These are phyloP conservation scores for Mycena amicta DNA, from an alignment of 768 basidiomycete genomes.

Conservation along the genomic window DNA sequence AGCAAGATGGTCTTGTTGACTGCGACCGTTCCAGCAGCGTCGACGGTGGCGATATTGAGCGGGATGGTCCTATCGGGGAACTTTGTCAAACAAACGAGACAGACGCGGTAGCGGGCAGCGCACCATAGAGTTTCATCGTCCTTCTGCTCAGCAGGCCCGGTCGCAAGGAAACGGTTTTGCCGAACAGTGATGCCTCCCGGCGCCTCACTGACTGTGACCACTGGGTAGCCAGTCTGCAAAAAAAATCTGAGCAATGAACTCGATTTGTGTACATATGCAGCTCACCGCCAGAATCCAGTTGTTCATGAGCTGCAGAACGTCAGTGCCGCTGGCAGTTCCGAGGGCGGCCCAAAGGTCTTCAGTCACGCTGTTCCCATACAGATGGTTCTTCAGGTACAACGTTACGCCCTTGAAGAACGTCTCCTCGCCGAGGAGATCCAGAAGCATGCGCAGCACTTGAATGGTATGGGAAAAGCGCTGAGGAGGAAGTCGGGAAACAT, in stretches of 20 bases:
- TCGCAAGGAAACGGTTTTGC: conserved; percentile 74
- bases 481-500: neutral
- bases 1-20: conserved; percentile 57
- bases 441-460: conserved; percentile 67
- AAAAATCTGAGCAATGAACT: conserved; percentile 65
- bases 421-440: conserved; percentile 64
- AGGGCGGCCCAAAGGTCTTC: conserved; percentile 70
- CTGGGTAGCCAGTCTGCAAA: conserved; percentile 69
- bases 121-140: conserved; percentile 72
- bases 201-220: conserved; percentile 64
- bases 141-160: conserved; percentile 60
- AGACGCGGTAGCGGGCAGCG: too few species aligned
- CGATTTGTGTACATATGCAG: too few species aligned
- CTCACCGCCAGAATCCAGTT: conserved; percentile 6
- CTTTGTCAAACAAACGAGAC: conserved; percentile 40
- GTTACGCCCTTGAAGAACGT: conserved; percentile 65
- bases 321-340: conserved; percentile 45
- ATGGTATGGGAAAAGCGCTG: neutral
- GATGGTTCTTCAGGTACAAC: conserved; percentile 67
- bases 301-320: conserved; percentile 1
- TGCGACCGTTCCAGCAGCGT: neutral
- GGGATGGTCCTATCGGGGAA: conserved; percentile 2
- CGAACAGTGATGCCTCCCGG: conserved; percentile 55
- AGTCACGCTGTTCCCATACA: conserved; percentile 64
- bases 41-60: neutral